Conservation (phyloP, 345 rosid genomes). For the Aquilaria sinensis region DNA sequence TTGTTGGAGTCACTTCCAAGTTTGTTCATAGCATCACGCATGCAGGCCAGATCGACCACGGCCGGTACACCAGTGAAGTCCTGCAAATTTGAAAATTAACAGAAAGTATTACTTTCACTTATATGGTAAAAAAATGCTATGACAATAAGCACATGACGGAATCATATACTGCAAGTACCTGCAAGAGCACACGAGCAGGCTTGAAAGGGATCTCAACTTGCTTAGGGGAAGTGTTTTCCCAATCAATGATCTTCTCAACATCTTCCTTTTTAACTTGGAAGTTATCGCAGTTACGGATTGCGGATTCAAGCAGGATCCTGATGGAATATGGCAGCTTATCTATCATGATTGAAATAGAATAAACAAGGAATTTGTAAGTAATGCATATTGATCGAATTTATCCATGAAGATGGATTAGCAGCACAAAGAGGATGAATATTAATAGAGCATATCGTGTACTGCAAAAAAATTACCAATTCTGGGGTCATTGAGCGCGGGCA, state of each 20-base stretch:
- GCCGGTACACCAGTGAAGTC: conserved; percentile 99
- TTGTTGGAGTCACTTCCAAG: conserved; percentile 85
- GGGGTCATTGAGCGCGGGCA: conserved; percentile 93
- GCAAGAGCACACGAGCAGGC: conserved; percentile 96
- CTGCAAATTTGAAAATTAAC: conserved; percentile 28
- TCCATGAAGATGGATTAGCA: too few relatives aligned
- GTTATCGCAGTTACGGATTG: conserved; percentile 93
- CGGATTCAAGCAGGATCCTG: conserved; percentile 92
- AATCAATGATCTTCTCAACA: conserved; percentile 92
- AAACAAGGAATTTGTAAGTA: not conserved
- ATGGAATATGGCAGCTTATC: conserved; percentile 92
- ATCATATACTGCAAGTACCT: conserved; percentile 30
- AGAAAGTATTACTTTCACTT: conserved; percentile 5
- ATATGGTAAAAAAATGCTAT: not conserved
- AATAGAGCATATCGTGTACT: not conserved
- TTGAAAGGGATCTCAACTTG: conserved; percentile 98
- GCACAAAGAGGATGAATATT: too few relatives aligned
- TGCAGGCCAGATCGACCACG: conserved; percentile 96
- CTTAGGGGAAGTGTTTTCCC: conserved; percentile 86
- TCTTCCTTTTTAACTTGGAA: conserved; percentile 91
- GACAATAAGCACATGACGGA: not conserved
- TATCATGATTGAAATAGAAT: conserved; percentile 21
- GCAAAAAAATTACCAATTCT: conserved; percentile 57
- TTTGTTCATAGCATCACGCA: conserved; percentile 97
- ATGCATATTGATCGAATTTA: too few relatives aligned